Evolutionary conservation across 2,329 filamentous ascomycete species (phyloP), one percentile per base, ranked within the genome.

Genomic region (Fusarium sp.): DNA sequence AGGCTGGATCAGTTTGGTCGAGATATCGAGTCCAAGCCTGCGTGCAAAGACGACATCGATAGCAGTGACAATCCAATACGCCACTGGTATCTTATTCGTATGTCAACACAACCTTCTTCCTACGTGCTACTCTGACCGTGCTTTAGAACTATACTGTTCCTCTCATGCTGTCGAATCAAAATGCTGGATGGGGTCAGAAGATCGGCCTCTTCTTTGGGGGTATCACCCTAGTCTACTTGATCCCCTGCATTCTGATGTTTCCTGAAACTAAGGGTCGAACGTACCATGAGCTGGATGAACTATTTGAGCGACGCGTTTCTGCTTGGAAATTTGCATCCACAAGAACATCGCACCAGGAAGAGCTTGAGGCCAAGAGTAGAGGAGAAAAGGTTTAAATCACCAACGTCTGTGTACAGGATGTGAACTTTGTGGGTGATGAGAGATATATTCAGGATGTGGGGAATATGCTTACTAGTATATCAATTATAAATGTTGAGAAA

Each of bases 341-440:
- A 22, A 35, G 3, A 18, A 50, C 46, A 6, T 50, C 29, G 4
- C 29, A 50, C 5, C n/a, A 22, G 5, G 29, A 33, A 9, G 46
- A 49, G 3, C n/a, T 49, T 6, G 10, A 33, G 29, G 29, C 29
- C 20, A 22, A 5, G 5, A 5, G 2, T 3, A 1, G 0, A 1
- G 14, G 14, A 49, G 20, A 33, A 8, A 49, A 33, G 11, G 46
- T 33, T 5, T 49, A 7, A 33, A 25, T 25, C 25, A 25, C 25
- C 5, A 25, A 25, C 25, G 5, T 25, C 25, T 25, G 25, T 25
- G 25, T 25, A 25, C 25, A 25, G 25, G 25, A 25, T 25, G 25
- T 4, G 25, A 25, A 25, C 25, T 5, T 25, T 25, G 25, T 25
- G 25, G 25, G 15, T 36, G 15, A 36, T 8, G 15, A 36, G 8